Evolutionary conservation across 2,329 filamentous ascomycete species (phyloP).

Genomic region (Colletotrichum sp.): DNA sequence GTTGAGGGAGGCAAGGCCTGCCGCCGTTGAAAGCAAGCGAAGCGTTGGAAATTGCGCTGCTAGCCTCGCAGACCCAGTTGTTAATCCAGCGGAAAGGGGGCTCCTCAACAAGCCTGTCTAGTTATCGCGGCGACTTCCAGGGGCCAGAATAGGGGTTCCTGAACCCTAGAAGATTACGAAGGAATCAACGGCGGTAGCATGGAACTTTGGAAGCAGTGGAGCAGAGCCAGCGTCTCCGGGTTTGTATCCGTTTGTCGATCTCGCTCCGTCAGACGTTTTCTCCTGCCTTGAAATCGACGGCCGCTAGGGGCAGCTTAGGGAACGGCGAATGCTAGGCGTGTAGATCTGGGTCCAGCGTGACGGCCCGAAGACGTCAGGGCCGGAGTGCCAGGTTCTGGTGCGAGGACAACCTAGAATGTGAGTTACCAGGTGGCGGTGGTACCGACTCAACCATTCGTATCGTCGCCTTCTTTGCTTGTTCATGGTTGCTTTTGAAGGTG

Average conservation of each 20-base stretch:
- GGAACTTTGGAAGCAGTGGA: conserved; percentile 21
- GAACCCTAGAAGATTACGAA: conserved; percentile 1
- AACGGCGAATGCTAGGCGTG: conserved; percentile 5
- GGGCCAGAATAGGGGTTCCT: conserved; percentile 14
- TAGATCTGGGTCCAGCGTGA: conserved; percentile 17
- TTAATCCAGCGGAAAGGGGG: conserved; percentile 4
- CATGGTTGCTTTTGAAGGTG: background rate
- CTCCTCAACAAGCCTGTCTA: background rate
- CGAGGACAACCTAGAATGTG: background rate
- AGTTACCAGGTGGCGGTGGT: background rate
- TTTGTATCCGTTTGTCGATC: conserved; percentile 10
- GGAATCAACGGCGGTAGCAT: background rate
- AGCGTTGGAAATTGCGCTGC: conserved; percentile 7
- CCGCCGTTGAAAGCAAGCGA: background rate
- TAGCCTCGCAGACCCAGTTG: background rate
- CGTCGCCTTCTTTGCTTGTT: background rate
- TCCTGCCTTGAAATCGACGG: background rate
- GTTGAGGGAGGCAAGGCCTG: background rate
- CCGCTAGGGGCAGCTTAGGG: conserved; percentile 3
- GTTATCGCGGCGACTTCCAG: background rate
- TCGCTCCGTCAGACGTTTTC: conserved; percentile 4
- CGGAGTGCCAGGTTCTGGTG: background rate
- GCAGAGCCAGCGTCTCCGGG: background rate
- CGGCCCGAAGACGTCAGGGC: conserved; percentile 16
- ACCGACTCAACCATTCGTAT: background rate